Conservation (phyloP, 129 eudicot genomes). For the Artemisia tridentata region DNA sequence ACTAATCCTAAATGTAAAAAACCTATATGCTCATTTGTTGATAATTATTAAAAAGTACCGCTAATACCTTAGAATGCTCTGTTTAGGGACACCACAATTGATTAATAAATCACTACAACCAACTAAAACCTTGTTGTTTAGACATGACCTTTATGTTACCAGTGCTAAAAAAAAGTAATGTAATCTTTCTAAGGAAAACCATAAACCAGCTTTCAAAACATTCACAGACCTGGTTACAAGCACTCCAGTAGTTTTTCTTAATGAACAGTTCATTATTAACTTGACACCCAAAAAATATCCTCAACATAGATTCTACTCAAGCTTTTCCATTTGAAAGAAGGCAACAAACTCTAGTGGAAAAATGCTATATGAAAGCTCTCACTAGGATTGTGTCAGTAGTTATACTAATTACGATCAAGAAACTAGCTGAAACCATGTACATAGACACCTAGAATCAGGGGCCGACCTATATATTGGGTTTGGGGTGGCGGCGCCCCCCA, state of each 20-base stretch:
- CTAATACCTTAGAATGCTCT: neutral
- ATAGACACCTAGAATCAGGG: neutral
- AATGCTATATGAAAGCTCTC: constrained; percentile 7
- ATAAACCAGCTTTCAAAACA: constrained; percentile 15
- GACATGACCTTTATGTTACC: constrained; percentile 5
- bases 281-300: constrained; percentile 7
- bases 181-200: neutral
- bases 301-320: constrained; percentile 9
- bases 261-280: neutral
- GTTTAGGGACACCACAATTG: neutral
- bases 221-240: constrained; percentile 2
- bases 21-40: no score
- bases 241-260: neutral
- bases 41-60: neutral
- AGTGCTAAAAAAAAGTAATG: neutral
- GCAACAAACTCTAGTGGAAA: constrained; percentile 7
- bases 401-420: constrained; percentile 10
- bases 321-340: neutral
- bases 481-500: no score
- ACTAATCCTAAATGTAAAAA: no score
- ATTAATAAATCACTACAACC: constrained; percentile 1
- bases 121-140: constrained; percentile 4
- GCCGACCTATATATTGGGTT: no score
- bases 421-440: constrained; percentile 10
- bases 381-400: constrained; percentile 12